A percentile compares a stretch with the other conserved stretches of the same genome.
These are phyloP conservation scores for Thelonectria blattea DNA, from an alignment of 2,329 filamentous ascomycete genomes.

Conservation along the genomic window DNA sequence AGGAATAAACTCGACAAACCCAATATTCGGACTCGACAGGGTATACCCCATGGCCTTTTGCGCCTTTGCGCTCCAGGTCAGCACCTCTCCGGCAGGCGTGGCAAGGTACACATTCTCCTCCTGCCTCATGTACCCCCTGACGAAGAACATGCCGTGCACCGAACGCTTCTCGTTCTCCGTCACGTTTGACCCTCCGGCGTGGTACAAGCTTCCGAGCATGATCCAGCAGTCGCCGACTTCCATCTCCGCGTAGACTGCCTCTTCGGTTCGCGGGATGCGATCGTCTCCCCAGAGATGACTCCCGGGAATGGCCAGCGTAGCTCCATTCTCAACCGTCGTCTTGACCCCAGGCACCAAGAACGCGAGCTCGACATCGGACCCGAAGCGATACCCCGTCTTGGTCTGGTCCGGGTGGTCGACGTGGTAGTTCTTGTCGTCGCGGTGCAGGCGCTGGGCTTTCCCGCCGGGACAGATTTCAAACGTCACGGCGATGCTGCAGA, in stretches of 20 bases:
- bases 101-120: conserved; percentile 15
- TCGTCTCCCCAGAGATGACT: conserved; percentile 15
- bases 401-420: conserved; percentile 9
- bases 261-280: conserved; percentile 6
- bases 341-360: conserved; percentile 12
- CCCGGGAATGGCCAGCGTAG: conserved; percentile 11
- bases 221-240: conserved; percentile 16
- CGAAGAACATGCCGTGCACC: conserved; percentile 17
- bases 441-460: conserved; percentile 14
- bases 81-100: conserved; percentile 5
- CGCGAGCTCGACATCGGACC: conserved; percentile 10
- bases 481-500: conserved; percentile 14
- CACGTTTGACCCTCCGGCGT: conserved; percentile 11
- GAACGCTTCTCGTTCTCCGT: conserved; percentile 9
- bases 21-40: conserved; percentile 14
- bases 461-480: conserved; percentile 15
- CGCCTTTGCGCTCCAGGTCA: neutral
- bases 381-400: conserved; percentile 8
- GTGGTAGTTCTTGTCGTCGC: conserved; percentile 19
- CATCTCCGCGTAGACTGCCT: conserved; percentile 13
- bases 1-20: conserved; percentile 12
- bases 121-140: conserved; percentile 7
- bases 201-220: conserved; percentile 12
- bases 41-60: conserved; percentile 10
- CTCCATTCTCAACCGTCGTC: conserved; percentile 13